Evolutionary conservation across 1,284 basidiomycete species (phyloP).

Genomic region (Malassezia sympodialis): DNA sequence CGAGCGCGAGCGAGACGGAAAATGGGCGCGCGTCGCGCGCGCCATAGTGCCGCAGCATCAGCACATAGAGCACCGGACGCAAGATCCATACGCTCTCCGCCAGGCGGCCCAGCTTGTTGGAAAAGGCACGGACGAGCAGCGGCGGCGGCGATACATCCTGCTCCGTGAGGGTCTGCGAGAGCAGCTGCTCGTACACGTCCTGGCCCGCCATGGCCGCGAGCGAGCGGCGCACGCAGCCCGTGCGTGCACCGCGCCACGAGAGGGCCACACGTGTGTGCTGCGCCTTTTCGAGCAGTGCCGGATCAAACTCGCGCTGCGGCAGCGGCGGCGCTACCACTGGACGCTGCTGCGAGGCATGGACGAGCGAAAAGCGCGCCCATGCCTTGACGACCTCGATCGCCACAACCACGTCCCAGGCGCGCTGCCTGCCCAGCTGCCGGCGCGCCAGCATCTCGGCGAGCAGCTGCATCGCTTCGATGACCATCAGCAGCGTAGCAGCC

Average conservation of each 20-base stretch:
- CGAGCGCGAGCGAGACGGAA: conserved; percentile 30
- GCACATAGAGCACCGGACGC: conserved; percentile 37
- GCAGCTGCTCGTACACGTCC: conserved; percentile 42
- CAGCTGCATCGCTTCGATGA: conserved; percentile 47
- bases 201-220: conserved; percentile 26
- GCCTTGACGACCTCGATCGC: conserved; percentile 49
- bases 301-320: conserved; percentile 46
- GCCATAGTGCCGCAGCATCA: conserved; percentile 35
- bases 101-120: conserved; percentile 19
- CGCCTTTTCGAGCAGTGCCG: conserved; percentile 31
- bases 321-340: conserved; percentile 48
- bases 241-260: conserved; percentile 34
- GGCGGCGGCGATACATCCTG: conserved; percentile 36
- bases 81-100: conserved; percentile 35
- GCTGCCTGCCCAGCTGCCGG: conserved; percentile 32
- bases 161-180: conserved; percentile 34
- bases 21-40: conserved; percentile 27
- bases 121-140: conserved; percentile 34
- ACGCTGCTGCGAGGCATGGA: conserved; percentile 43
- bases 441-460: conserved; percentile 49
- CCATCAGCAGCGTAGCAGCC: conserved; percentile 39
- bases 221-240: conserved; percentile 30
- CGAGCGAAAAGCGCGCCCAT: conserved; percentile 44
- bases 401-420: conserved; percentile 49
- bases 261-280: conserved; percentile 6